A percentile compares a stretch with the other conserved stretches of the same genome.
Conservation (phyloP, 495 filamentous ascomycete genomes). For the Xylaria acuta region DNA sequence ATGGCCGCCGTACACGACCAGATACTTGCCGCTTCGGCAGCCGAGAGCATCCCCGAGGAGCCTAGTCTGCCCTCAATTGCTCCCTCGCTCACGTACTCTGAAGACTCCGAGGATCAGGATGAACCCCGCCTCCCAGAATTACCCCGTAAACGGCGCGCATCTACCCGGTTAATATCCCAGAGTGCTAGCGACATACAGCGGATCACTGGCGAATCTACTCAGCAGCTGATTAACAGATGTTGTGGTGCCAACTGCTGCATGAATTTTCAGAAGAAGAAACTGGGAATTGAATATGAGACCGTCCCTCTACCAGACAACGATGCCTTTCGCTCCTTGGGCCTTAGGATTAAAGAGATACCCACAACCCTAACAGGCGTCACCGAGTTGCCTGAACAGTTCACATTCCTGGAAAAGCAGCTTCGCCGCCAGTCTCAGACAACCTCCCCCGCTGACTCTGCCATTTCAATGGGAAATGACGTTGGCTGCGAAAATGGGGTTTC, state of each 20-base stretch:
- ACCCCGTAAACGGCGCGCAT: slow-evolving; percentile 69
- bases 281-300: slow-evolving; percentile 59
- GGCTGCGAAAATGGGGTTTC: not conserved
- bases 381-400: slow-evolving; percentile 74
- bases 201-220: slow-evolving; percentile 68
- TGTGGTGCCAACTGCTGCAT: slow-evolving; percentile 95
- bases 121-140: slow-evolving; percentile 36
- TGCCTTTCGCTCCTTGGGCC: slow-evolving; percentile 76
- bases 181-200: slow-evolving; percentile 75
- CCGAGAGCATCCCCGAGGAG: slow-evolving; percentile 46
- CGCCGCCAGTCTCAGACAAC: slow-evolving; percentile 41
- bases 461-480: slow-evolving; percentile 37
- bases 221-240: slow-evolving; percentile 71
- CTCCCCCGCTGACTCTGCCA: slow-evolving; percentile 48
- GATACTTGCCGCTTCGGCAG: slow-evolving; percentile 29
- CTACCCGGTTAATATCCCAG: slow-evolving; percentile 79
- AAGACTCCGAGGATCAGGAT: slow-evolving; percentile 54
- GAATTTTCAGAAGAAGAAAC: slow-evolving; percentile 62
- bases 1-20: slow-evolving; percentile 34
- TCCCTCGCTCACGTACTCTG: slow-evolving; percentile 59
- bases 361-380: slow-evolving; percentile 72
- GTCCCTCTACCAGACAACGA: slow-evolving; percentile 80
- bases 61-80: slow-evolving; percentile 45
- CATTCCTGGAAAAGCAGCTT: slow-evolving; percentile 64
- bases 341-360: slow-evolving; percentile 77